Evolutionary conservation across 75 land plant species (phyloP), one percentile per base, ranked within the genome.

Genomic region (Cupressus sempervirens): DNA sequence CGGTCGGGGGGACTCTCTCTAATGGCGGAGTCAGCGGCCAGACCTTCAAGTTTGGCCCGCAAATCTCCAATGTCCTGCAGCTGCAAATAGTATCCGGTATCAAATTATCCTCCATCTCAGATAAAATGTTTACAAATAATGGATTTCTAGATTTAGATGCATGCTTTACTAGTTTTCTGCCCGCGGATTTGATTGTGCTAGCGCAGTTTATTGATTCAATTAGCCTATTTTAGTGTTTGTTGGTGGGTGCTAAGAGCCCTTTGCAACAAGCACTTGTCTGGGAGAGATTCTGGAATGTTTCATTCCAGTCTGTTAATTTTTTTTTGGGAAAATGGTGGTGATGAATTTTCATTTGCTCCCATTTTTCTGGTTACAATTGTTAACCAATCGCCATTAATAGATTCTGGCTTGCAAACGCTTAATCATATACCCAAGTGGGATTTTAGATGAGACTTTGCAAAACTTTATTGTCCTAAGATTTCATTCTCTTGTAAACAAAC

Each of bases 11-110:
- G 15, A 91, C 93, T 14, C 93, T 92, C 15, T 87, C 89, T 70
- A 89, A 89, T 76, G 93, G 84, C 12, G 94, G 94, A 12, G 77
- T 92, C 46, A 88, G 93, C 76, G 94, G 93, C 15, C 94, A 91
- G 87, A 81, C 89, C 6, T 89, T 87, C 85, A 43, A 83, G 80
- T 81, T 83, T 46, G 93, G 93, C 26, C 93, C 93, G 1, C 91
- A 89, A 85, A 88, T 86, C 26, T 62, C 77, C 77, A 91, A 91
- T 83, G 92, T 92, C 10, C 16, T 79, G 75, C 86, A 92, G 86
- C 72, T 92, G 34, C 86, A 92, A 52, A 85, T 92, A 32, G 92
- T 92, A 12, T 87, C 93, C 30, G 93, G 92, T 72, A 88, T 82
- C 74, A 72, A 29, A 72, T 72, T 32, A 72, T 30, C 74, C 35